Evolutionary conservation across 108 stramenopile species (phyloP), one percentile per base, ranked within the genome.

Genomic region (Seminavis robusta): DNA sequence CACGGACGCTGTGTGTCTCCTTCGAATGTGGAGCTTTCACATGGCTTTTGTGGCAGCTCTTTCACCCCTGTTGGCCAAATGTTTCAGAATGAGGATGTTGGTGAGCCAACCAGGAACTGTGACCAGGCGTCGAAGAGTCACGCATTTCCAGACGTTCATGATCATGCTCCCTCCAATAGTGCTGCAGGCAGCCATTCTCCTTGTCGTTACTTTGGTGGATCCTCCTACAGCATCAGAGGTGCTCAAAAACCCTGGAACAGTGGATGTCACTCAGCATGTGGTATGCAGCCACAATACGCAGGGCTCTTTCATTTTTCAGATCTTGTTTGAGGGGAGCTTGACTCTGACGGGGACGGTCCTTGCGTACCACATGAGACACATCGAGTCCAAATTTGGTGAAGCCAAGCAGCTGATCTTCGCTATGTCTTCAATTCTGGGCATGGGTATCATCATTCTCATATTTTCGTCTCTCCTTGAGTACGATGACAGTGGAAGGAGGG

Each of bases 21-120:
- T 64, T 28, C 47, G 71, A 20, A 78, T 78, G 77, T 78, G 77
- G 77, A 42, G 10, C 0, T 59, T 73, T 38, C 66, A 72, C 39
- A 40, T 69, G 1, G 45, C 55, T 15, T 67, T 68, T 34, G 70
- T 64, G 26, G 1, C 65, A 17, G 47, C 71, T 1, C 29, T 78
- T 3, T 28, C 63, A 11, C 65, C 65, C 3, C 63, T 78, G 3
- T 68, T 78, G 39, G 67, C 69, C 32, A 78, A 78, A 54, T 59
- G 51, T 20, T 78, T 49, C 47, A 47, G 77, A 37, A 73, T 72
- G 31, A 52, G 59, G 52, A 69, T 55, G 44, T 52, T 78, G 11
- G 58, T 78, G 40, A 63, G 67, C n/a, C n/a, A n/a, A n/a, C n/a
- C n/a, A n/a, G n/a, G n/a, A n/a, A n/a, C n/a, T n/a, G n/a, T n/a